These are phyloP conservation scores for Citrus glauca DNA, from an alignment of 345 rosid species.

Conservation along the genomic window DNA sequence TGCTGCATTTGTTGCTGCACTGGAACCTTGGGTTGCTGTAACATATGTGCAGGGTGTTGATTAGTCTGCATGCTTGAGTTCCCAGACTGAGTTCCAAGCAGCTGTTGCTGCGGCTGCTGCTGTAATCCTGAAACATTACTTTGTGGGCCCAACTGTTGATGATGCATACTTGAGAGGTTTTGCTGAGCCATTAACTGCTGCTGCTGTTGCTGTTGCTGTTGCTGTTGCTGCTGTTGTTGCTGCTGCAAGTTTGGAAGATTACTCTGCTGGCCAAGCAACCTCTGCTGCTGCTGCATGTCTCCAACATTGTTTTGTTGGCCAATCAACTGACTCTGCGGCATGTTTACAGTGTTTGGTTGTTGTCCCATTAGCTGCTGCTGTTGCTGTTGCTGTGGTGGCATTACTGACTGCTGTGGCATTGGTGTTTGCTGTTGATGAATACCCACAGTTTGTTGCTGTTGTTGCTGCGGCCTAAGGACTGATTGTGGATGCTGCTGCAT, in stretches of 20 bases:
- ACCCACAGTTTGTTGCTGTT: constrained; percentile 55
- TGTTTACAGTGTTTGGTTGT: constrained; percentile 47
- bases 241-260: constrained; percentile 59
- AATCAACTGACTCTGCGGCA: constrained; percentile 65
- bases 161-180: constrained; percentile 43
- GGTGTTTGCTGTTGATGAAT: constrained; percentile 77
- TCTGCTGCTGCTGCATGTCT: constrained; percentile 80
- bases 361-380: constrained; percentile 62
- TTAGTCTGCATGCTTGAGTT: constrained; percentile 71
- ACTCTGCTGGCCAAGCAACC: constrained; percentile 71
- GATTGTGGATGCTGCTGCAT: constrained; percentile 71
- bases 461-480: constrained; percentile 65
- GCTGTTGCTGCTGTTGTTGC: constrained; percentile 34
- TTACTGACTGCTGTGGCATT: constrained; percentile 59
- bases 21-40: constrained; percentile 65
- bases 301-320: constrained; percentile 64
- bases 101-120: constrained; percentile 54
- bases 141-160: constrained; percentile 72
- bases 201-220: constrained; percentile 41
- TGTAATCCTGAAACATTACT: constrained; percentile 64
- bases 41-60: constrained; percentile 68
- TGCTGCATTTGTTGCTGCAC: constrained; percentile 63
- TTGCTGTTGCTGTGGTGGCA: constrained; percentile 54
- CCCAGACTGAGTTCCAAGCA: constrained; percentile 70
- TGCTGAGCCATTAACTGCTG: constrained; percentile 59